phyloP scores from a whole-genome alignment of 371 early-diverging fungal species.

The Mortierella sp. region DNA sequence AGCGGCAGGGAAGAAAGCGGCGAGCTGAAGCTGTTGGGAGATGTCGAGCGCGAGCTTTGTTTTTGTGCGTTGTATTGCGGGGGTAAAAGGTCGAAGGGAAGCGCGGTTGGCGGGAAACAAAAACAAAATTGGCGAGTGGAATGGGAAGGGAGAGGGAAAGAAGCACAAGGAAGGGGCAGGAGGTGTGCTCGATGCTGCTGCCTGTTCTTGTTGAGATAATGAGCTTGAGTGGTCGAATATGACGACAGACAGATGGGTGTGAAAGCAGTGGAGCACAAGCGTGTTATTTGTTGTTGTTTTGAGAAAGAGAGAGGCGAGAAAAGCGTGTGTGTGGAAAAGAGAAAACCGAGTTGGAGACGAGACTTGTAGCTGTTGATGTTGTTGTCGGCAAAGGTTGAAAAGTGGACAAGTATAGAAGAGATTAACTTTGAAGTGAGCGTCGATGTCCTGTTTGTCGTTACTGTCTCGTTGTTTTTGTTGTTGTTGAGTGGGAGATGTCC shows the following conservation, averaged over 20 bases:
- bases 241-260: neutral
- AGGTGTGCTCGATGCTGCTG: neutral
- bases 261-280: neutral
- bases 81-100: neutral
- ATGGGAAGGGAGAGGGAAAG: neutral
- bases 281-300: neutral
- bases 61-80: neutral
- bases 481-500: neutral
- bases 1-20: no score
- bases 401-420: no score
- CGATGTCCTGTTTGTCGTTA: neutral
- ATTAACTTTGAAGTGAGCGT: no score
- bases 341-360: neutral
- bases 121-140: neutral
- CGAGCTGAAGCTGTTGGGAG: no score
- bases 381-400: no score
- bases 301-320: neutral
- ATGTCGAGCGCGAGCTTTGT: neutral
- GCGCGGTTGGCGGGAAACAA: constrained; percentile 10
- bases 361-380: no score
- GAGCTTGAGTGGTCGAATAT: neutral
- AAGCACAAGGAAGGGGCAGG: neutral
- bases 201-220: neutral
- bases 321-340: neutral
- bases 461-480: neutral